A percentile compares a stretch with the other conserved stretches of the same genome.
Conservation (phyloP, 2,329 filamentous ascomycete genomes). For the Fusarium graminum region DNA sequence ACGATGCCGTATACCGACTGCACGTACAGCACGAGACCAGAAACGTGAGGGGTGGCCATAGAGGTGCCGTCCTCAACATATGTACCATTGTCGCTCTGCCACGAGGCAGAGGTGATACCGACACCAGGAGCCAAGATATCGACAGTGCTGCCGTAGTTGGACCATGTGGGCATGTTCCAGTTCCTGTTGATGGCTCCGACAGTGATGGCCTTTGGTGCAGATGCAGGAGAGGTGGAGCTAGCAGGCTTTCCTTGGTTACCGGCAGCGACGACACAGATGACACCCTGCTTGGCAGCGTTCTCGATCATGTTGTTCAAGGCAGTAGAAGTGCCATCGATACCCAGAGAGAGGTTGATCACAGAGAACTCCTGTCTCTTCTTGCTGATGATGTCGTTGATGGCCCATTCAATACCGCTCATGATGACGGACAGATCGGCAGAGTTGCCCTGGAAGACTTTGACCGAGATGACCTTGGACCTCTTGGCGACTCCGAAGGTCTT, state of each 20-base stretch:
- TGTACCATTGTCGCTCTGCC: constrained; percentile 57
- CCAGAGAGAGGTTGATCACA: constrained; percentile 69
- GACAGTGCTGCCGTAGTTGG: constrained; percentile 63
- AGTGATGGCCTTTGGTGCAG: constrained; percentile 50
- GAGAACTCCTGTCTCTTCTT: constrained; percentile 56
- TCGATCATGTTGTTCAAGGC: constrained; percentile 65
- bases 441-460: constrained; percentile 60
- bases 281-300: constrained; percentile 59
- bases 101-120: constrained; percentile 62
- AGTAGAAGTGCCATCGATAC: constrained; percentile 57
- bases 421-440: constrained; percentile 50
- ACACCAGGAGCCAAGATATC: constrained; percentile 67
- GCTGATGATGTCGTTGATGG: constrained; percentile 59
- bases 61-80: constrained; percentile 69
- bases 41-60: constrained; percentile 73
- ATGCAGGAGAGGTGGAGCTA: constrained; percentile 49
- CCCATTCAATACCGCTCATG: constrained; percentile 57
- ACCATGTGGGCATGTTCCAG: constrained; percentile 60
- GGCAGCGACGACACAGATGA: constrained; percentile 67
- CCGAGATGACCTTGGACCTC: constrained; percentile 58
- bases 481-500: constrained; percentile 59
- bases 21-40: constrained; percentile 66
- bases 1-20: constrained; percentile 59
- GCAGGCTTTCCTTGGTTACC: constrained; percentile 61
- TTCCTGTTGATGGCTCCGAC: constrained; percentile 54